Base-by-base conservation (phyloP, 371 early-diverging fungal species). In the Apophysomyces elegans region DNA sequence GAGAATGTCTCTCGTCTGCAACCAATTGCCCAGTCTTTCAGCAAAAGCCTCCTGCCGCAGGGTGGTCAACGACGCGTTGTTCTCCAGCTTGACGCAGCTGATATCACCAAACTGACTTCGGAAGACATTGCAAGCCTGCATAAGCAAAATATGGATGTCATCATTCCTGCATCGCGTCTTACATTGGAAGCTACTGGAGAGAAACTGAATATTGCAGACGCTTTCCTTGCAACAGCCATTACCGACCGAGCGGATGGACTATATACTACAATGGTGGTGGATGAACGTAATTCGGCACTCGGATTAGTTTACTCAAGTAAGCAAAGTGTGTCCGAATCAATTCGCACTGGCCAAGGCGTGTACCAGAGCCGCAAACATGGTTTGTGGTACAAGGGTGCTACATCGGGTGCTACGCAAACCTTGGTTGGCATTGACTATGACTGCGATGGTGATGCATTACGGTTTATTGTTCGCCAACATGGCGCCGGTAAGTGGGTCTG, bases 321-420 rank as follows among this genome's bases (percentile, higher is more conserved):
- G 11, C 85, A 90, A 67, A 95, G 95, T 68, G 85, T 99, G 11
- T 76, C 85, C 4, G 95, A 96, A 59, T 88, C 96, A 2, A 69
- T 99, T 61, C 84, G 85, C 37, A 85, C 88, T 0, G 87, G 90
- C 5, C 80, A 87, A 62, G 99, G 99, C 36, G 96, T 97, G 12
- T 99, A 97, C 84, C 91, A 94, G 73, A 93, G 93, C 43, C 88
- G 99, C 63, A 84, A 77, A n/a, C 84, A 93, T 58, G 97, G 96
- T 8, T 81, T 99, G 9, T 99, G 99, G 99, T 87, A 93, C 75
- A 99, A 99, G 82, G 99, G 99, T 5, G 81, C 87, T 37, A 93
- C 96, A 1, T 96, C 96, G 0, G 98, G 97, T 44, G 92, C 96
- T 14, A 92, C 93, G 7, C 99, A 99, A 77, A 78, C 87, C 13